phyloP scores from a whole-genome alignment of 78 protist genomes.

The Planoprotostelium fungivorum region DNA sequence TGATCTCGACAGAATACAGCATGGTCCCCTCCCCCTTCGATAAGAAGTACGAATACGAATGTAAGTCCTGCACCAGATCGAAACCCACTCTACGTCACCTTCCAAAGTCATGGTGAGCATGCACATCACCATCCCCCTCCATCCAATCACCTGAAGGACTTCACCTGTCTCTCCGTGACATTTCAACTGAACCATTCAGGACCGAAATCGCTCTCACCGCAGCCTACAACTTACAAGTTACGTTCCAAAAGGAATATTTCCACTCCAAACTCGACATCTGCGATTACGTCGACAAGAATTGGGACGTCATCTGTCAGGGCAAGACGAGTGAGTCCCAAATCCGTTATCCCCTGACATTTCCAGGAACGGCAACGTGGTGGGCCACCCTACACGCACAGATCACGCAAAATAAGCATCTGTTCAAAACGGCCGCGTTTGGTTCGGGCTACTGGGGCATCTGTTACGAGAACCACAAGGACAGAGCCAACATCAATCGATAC shows the following conservation, averaged over 20 bases:
- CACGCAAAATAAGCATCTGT: background rate
- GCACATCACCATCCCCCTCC: no score
- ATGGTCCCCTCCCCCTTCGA: background rate
- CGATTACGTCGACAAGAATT: background rate
- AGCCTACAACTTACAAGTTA: background rate
- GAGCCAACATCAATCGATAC: background rate
- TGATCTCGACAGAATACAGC: background rate
- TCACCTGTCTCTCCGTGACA: background rate
- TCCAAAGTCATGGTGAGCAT: background rate
- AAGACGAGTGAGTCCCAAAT: conserved; percentile 1
- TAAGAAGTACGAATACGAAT: background rate
- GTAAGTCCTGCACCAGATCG: background rate
- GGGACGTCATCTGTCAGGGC: background rate
- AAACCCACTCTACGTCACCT: background rate
- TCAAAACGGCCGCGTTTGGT: background rate
- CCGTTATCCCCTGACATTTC: no score
- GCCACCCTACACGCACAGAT: background rate
- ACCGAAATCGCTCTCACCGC: background rate
- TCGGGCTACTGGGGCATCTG: background rate
- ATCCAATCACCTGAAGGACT: no score
- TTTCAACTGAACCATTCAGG: background rate
- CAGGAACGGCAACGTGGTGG: background rate
- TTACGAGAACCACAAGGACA: background rate
- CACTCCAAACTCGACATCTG: background rate
- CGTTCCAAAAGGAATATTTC: background rate